These are phyloP conservation scores for Poa annua DNA, from an alignment of 176 grass and related monocot species.

Conservation along the genomic window DNA sequence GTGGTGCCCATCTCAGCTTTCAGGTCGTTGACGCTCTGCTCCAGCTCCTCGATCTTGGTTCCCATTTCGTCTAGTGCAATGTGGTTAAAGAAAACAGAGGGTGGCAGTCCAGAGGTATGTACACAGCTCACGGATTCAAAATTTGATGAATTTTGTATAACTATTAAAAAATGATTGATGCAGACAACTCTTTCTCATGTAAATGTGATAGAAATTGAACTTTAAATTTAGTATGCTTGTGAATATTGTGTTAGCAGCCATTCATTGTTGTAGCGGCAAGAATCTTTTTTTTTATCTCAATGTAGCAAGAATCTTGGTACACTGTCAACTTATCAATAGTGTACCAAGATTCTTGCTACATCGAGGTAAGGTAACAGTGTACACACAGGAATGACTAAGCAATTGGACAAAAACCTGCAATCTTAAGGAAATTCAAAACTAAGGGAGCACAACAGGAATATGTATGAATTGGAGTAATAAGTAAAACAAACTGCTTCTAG, in stretches of 20 bases:
- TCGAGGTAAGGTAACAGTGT: not conserved
- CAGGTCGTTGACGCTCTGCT: constrained; percentile 87
- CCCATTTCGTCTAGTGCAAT: constrained; percentile 94
- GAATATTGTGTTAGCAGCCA: not conserved
- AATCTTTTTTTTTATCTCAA: too few species aligned
- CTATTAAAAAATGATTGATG: not conserved
- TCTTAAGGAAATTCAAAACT: not conserved
- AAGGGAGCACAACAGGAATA: not conserved
- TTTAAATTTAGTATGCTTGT: not conserved
- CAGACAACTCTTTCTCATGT: not conserved
- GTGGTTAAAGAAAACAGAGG: constrained; percentile 64
- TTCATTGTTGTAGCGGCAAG: constrained; percentile 2
- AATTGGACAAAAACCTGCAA: not conserved
- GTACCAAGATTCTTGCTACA: constrained; percentile 9
- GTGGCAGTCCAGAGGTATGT: not conserved
- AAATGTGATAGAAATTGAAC: not conserved
- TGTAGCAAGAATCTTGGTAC: constrained; percentile 13
- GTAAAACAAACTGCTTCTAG: not conserved
- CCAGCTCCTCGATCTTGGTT: constrained; percentile 86
- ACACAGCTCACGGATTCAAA: not conserved
- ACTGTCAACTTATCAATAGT: not conserved
- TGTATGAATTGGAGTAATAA: not conserved
- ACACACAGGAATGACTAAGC: not conserved
- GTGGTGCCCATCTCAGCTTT: constrained; percentile 78
- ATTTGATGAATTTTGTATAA: not conserved